Evolutionary conservation across 257 asterid genomes (phyloP), one percentile per base, ranked within the genome.

Genomic region (Perilla frutescens): DNA sequence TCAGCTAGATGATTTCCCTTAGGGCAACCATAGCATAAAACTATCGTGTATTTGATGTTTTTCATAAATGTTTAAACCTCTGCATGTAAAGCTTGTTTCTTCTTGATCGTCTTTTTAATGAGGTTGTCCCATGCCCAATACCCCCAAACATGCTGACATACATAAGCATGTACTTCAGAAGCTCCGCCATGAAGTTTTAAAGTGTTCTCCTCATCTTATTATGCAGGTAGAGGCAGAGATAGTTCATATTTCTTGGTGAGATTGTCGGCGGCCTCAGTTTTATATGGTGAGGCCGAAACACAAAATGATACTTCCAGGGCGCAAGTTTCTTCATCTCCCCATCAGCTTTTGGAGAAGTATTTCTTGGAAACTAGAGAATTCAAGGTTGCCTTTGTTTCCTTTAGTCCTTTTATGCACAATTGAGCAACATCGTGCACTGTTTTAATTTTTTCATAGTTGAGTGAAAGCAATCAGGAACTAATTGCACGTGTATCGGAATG

Each of bases 201-300:
- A 59, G 51, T 29, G 6, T 31, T 66, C 3, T 45, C 10, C 29
- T 63, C 14, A 11, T 70, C 47, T 4, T 62, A 34, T 59, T 15
- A 59, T 71, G 75, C 87, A 90, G 95, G 87, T 81, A 92, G 83
- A 80, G 84, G 87, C 74, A 77, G 77, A 68, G 96, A 83, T 12
- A 76, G 66, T 58, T 86, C 80, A 12, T 71, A 69, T 62, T 79
- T 87, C 61, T 78, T 81, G 70, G 70, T 80, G 64, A 85, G 82
- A 77, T 73, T 78, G 55, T 83, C 90, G 43, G 75, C 82, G 56
- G 70, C 84, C 39, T 84, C 91, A 15, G 79, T 83, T 76, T 51
- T 80, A 71, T 81, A 82, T 53, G 86, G 82, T 29, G 96, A 87
- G 68, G 72, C 80, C 7, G 90, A 87, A 69, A 75, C 87, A 36